Percentiles rank a stretch among this genome's conserved stretches.
These are phyloP conservation scores for Globisporangium rhizosaccharum DNA, from an alignment of 352 stramenopile genomes.

Conservation along the genomic window DNA sequence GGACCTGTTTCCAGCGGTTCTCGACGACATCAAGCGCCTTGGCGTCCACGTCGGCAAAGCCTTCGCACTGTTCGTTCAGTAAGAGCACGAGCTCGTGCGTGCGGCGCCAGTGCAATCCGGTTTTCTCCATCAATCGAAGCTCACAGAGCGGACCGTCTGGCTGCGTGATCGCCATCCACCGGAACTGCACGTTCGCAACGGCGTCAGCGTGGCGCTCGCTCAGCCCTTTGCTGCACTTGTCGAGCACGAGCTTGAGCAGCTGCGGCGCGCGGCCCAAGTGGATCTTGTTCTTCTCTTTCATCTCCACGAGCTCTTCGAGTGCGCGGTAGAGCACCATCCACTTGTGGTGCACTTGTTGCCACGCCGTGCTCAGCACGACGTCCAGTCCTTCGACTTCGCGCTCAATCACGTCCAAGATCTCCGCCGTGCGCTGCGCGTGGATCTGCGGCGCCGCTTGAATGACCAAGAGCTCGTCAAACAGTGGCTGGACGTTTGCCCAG, in stretches of 20 bases:
- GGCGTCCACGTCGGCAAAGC: conserved; percentile 50
- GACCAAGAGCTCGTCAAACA: conserved; percentile 51
- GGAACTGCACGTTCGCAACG: conserved; percentile 63
- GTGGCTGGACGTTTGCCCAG: conserved; percentile 62
- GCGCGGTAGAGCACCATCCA: conserved; percentile 41
- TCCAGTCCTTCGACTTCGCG: conserved; percentile 56
- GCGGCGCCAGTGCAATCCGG: conserved; percentile 62
- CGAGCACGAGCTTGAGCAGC: conserved; percentile 40
- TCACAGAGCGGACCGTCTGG: conserved; percentile 53
- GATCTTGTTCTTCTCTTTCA: conserved; percentile 57
- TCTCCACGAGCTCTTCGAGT: conserved; percentile 49
- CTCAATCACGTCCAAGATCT: conserved; percentile 41
- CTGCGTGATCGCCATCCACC: conserved; percentile 69
- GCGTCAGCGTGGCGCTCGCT: conserved; percentile 46
- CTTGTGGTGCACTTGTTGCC: conserved; percentile 52
- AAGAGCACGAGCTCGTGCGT: conserved; percentile 65
- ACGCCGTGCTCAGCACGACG: conserved; percentile 50
- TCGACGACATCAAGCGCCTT: conserved; percentile 43
- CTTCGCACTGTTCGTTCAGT: conserved; percentile 68
- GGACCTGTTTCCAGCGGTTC: conserved; percentile 51
- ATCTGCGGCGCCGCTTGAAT: conserved; percentile 48
- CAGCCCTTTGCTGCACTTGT: conserved; percentile 53
- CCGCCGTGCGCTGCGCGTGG: conserved; percentile 43
- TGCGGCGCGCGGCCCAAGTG: conserved; percentile 50
- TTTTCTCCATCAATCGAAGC: conserved; percentile 59